Evolutionary conservation across 2,329 filamentous ascomycete genomes (phyloP), one percentile per base, ranked within the genome.

Genomic region (Dactylella cylindrospora): DNA sequence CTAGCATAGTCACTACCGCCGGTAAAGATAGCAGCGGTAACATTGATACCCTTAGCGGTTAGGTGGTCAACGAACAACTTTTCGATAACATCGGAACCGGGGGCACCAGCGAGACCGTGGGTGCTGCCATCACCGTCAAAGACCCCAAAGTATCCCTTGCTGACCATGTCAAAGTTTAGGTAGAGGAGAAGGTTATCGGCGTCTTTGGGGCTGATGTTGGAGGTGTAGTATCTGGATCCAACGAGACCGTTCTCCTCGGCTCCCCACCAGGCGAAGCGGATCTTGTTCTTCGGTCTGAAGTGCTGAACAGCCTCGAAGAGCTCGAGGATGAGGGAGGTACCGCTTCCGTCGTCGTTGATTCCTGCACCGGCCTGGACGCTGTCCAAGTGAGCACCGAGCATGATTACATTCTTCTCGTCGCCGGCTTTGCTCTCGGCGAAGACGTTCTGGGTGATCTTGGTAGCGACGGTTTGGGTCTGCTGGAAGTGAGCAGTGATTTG

Each of bases 401-500:
- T 52, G 25, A 67, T 39, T 6, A 64, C 23, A n/a, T 53, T 29
- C 26, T 46, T 46, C 15, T 8, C 20, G 23, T 52, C 35, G 5
- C 51, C 44, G 33, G 53, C 47, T 15, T 26, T 45, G 15, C n/a
- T 23, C 23, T 47, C 36, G 2, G 35, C 49, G 15, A 41, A 39
- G 38, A 66, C 41, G 19, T 57, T 67, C 64, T 39, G 70, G 53
- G 36, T 71, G 12, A 45, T 67, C 17, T 68, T 57, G 6, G 50
- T 66, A 62, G 70, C 67, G 20, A 71, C 57, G 17, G 60, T 64
- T 65, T 76, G 75, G 0, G 73, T 76, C 47, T 76, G 74, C 64
- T 76, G 74, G 66, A 76, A 76, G 55, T 72, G 71, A 5, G 74
- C 73, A 29, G 69, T 65, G 5, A 76, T 49, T 5, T 66, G 65